phyloP scores from a whole-genome alignment of 2,329 filamentous ascomycete species.

The Fusarium illudens region DNA sequence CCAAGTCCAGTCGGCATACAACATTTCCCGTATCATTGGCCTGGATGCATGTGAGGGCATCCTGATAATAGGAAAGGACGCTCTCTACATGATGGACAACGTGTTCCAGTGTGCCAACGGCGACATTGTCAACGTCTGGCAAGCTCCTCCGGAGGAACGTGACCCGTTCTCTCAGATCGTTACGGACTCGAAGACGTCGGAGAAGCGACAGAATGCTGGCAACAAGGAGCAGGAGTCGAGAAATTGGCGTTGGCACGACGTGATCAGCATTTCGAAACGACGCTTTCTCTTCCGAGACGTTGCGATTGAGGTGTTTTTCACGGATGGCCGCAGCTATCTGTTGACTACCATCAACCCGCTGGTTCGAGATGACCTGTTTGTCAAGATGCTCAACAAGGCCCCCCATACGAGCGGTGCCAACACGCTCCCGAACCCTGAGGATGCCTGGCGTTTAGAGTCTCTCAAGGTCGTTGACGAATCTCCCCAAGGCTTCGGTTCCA shows the following conservation, averaged over 20 bases:
- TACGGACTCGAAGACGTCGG: conserved; percentile 68
- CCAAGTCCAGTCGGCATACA: conserved; percentile 91
- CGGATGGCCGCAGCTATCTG: conserved; percentile 93
- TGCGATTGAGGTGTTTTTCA: conserved; percentile 96
- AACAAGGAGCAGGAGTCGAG: conserved; percentile 78
- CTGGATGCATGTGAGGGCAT: conserved; percentile 94
- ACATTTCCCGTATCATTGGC: conserved; percentile 92
- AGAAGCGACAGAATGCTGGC: conserved; percentile 67
- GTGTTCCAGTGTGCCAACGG: conserved; percentile 95
- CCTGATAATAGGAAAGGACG: conserved; percentile 89
- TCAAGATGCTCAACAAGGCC: conserved; percentile 78
- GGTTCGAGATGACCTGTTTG: conserved; percentile 81
- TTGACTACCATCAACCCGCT: conserved; percentile 81
- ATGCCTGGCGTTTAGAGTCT: conserved; percentile 90
- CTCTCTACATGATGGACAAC: conserved; percentile 93
- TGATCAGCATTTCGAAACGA: conserved; percentile 94
- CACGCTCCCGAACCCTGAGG: conserved; percentile 79
- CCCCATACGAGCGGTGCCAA: conserved; percentile 79
- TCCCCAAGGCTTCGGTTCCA: conserved; percentile 76
- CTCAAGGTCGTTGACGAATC: conserved; percentile 72
- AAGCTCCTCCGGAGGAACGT: conserved; percentile 89
- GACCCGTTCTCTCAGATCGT: conserved; percentile 97
- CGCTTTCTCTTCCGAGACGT: conserved; percentile 96
- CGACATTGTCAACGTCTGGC: conserved; percentile 96
- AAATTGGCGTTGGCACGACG: conserved; percentile 92